These are phyloP conservation scores for Diplodia intermedia DNA, from an alignment of 2,329 filamentous ascomycete genomes.

Conservation along the genomic window DNA sequence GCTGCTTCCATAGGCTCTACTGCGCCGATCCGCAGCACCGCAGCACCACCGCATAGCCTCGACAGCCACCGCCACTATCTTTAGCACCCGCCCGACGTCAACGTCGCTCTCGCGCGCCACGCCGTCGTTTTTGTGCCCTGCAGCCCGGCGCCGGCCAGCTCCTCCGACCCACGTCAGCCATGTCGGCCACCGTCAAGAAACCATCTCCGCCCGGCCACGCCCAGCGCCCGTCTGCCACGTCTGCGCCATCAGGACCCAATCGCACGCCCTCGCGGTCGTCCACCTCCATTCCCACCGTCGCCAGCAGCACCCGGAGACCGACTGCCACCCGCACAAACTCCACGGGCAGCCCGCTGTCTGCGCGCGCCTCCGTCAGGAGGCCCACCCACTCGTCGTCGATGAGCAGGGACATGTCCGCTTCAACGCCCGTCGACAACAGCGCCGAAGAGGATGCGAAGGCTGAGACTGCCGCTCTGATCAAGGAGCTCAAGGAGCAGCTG, in stretches of 20 bases:
- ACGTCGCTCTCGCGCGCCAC: slow-evolving; percentile 16
- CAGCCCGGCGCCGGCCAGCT: slow-evolving; percentile 17
- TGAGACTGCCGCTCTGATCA: slow-evolving; percentile 77
- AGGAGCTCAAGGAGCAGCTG: slow-evolving; percentile 83
- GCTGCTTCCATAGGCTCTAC: slow-evolving; percentile 10
- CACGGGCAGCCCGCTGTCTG: slow-evolving; percentile 48
- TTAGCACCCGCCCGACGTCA: slow-evolving; percentile 24
- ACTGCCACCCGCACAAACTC: slow-evolving; percentile 31
- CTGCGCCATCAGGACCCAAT: slow-evolving; percentile 43
- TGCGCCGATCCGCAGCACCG: slow-evolving; percentile 20
- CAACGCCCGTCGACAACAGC: slow-evolving; percentile 35
- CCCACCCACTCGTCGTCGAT: slow-evolving; percentile 45
- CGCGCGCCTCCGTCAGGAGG: slow-evolving; percentile 48
- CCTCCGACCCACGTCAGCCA: slow-evolving; percentile 34
- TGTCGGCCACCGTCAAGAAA: slow-evolving; percentile 49
- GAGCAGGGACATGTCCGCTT: slow-evolving; percentile 40
- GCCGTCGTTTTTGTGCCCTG: slow-evolving; percentile 22
- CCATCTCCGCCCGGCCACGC: slow-evolving; percentile 45
- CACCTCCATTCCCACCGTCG: background rate
- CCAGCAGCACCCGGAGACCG: slow-evolving; percentile 28
- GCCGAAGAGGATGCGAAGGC: slow-evolving; percentile 72
- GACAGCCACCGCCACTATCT: slow-evolving; percentile 30
- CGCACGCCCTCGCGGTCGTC: slow-evolving; percentile 45
- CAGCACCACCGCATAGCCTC: slow-evolving; percentile 30
- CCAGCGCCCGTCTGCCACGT: slow-evolving; percentile 38